These are phyloP conservation scores for Pseudisothecium myosuroides DNA, from an alignment of 225 moss, liverwort and hornwort species.

Conservation along the genomic window DNA sequence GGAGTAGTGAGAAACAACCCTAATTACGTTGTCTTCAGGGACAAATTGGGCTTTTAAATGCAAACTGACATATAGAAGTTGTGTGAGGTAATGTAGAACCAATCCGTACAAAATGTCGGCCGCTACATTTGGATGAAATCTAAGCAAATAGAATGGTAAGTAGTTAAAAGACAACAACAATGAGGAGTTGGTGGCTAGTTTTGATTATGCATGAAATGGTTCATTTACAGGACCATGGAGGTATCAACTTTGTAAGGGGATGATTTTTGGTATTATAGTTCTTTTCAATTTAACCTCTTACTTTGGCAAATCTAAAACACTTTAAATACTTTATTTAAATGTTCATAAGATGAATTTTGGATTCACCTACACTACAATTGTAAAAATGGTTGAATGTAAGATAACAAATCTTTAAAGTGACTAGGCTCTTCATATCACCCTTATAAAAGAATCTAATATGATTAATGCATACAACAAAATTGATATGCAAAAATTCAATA, in stretches of 20 bases:
- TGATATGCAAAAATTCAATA: neutral
- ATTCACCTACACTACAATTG: neutral
- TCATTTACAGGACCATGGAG: neutral
- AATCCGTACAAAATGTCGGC: accelerated
- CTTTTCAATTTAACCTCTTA: neutral
- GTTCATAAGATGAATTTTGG: neutral
- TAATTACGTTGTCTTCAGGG: neutral
- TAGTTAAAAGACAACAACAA: neutral
- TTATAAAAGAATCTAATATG: no score
- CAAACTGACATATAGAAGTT: neutral
- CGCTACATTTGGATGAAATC: neutral
- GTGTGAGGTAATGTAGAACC: neutral
- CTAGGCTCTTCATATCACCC: no score
- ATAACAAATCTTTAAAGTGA: neutral
- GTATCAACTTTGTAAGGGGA: neutral
- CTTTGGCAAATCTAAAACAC: accelerated
- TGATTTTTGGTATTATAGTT: neutral
- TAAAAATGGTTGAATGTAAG: neutral
- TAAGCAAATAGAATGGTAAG: neutral
- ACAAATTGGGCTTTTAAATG: neutral
- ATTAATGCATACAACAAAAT: neutral
- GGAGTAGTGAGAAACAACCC: accelerated
- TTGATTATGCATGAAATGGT: neutral
- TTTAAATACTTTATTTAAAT: neutral
- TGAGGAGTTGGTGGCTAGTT: neutral